Evolutionary conservation across 2,329 filamentous ascomycete genomes (phyloP).

Genomic region (Xylaria sp.): DNA sequence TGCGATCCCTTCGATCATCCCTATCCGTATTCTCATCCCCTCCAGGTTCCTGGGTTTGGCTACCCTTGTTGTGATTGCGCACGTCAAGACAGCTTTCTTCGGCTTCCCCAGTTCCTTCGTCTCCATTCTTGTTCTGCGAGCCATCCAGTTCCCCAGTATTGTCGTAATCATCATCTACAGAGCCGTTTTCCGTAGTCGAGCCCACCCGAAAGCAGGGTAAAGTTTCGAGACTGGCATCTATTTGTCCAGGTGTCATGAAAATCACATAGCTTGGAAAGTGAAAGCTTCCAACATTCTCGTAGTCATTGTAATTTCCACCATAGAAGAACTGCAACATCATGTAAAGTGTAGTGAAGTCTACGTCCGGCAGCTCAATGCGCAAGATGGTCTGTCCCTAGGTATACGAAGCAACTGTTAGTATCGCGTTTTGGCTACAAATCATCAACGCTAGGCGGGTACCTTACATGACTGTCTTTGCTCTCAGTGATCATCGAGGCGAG

Average conservation of each 20-base stretch:
- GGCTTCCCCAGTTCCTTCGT: too few relatives aligned
- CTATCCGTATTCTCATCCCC: neutral
- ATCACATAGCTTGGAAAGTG: conserved; percentile 12
- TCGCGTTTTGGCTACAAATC: neutral
- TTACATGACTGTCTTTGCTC: too few relatives aligned
- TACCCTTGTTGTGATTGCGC: too few relatives aligned
- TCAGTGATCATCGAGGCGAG: conserved; percentile 1
- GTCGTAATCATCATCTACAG: neutral
- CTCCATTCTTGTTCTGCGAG: neutral
- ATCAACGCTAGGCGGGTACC: too few relatives aligned
- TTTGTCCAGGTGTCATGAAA: conserved; percentile 6
- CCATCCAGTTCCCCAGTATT: neutral
- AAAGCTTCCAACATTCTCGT: conserved; percentile 2
- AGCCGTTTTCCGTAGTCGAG: neutral
- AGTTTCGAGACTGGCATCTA: conserved; percentile 4
- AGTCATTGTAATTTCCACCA: conserved; percentile 17
- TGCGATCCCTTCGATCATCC: neutral
- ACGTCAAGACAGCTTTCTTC: too few relatives aligned
- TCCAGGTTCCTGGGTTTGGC: neutral
- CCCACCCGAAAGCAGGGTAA: conserved; percentile 9
- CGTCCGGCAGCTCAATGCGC: conserved; percentile 7
- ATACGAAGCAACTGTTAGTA: neutral
- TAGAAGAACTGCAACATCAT: conserved; percentile 21
- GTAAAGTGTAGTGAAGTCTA: conserved; percentile 35
- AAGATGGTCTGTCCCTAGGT: conserved; percentile 2